phyloP scores from a whole-genome alignment of 176 grass and related monocot genomes.

The Rhynchospora pubera region DNA sequence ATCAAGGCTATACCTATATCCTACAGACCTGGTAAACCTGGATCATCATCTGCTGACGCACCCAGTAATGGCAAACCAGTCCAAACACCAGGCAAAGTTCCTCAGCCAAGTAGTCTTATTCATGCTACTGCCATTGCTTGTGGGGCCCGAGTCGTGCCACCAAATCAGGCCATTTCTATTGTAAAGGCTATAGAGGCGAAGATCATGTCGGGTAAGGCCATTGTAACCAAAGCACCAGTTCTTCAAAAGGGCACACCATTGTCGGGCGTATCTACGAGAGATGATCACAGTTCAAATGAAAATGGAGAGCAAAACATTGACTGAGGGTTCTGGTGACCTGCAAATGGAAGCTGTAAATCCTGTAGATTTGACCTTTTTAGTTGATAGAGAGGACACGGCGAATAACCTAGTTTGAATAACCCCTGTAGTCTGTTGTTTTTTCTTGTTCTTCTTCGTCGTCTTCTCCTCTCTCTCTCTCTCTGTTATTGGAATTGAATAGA shows the following conservation, averaged over 20 bases:
- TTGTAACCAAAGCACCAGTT: slow-evolving; percentile 35
- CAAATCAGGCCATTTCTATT: slow-evolving; percentile 44
- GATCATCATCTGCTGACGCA: background rate
- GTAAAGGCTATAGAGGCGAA: slow-evolving; percentile 64
- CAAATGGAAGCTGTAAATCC: slow-evolving; percentile 14
- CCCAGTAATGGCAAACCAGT: background rate
- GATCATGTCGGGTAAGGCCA: slow-evolving; percentile 69
- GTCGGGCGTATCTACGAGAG: background rate
- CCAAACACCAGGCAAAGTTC: slow-evolving; percentile 4
- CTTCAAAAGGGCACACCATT: slow-evolving; percentile 20
- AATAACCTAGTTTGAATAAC: slow-evolving; percentile 7
- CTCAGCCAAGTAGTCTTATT: slow-evolving; percentile 34
- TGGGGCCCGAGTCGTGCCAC: slow-evolving; percentile 60
- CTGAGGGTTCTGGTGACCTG: background rate
- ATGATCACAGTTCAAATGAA: background rate
- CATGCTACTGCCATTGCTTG: slow-evolving; percentile 84
- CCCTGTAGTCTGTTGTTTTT: background rate
- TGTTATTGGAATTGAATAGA: background rate
- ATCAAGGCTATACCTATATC: slow-evolving; percentile 76
- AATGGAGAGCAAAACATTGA: background rate
- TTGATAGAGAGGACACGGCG: background rate
- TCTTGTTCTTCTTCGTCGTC: background rate
- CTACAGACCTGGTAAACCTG: slow-evolving; percentile 44
- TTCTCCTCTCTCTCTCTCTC: background rate
- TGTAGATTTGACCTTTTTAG: slow-evolving; percentile 16